phyloP scores from a whole-genome alignment of 1,284 basidiomycete species.

The Clitocybe nebularis region DNA sequence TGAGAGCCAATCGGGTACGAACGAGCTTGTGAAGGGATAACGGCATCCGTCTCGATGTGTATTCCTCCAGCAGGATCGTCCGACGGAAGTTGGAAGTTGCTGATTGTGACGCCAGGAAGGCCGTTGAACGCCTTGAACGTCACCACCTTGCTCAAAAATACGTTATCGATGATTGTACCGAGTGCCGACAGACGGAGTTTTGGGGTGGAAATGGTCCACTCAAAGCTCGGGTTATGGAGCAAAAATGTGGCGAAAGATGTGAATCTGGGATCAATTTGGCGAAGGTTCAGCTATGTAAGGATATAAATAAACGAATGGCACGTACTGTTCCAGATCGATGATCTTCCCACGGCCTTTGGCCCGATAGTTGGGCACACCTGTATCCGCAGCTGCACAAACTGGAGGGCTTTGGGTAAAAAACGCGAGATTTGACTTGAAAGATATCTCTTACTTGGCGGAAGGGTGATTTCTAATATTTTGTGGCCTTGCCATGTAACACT shows the following conservation, averaged over 20 bases:
- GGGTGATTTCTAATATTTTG: slow-evolving; percentile 62
- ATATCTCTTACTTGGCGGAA: slow-evolving; percentile 46
- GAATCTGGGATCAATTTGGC: too few species aligned
- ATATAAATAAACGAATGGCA: too few species aligned
- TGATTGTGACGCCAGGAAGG: slow-evolving; percentile 65
- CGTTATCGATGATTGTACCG: slow-evolving; percentile 66
- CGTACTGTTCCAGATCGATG: slow-evolving; percentile 45
- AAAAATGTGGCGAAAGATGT: slow-evolving; percentile 66
- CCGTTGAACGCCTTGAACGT: slow-evolving; percentile 71
- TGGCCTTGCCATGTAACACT: slow-evolving; percentile 65
- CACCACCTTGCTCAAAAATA: slow-evolving; percentile 61
- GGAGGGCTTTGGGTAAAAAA: slow-evolving; percentile 2
- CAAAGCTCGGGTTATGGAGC: slow-evolving; percentile 63
- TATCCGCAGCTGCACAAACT: slow-evolving; percentile 71
- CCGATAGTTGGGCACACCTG: slow-evolving; percentile 62
- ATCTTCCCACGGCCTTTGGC: slow-evolving; percentile 52
- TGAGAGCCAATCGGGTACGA: slow-evolving; percentile 23
- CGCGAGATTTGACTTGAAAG: not conserved
- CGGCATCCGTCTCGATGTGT: slow-evolving; percentile 62
- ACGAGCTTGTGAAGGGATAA: slow-evolving; percentile 68
- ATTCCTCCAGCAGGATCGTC: slow-evolving; percentile 69
- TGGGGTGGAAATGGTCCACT: slow-evolving; percentile 68
- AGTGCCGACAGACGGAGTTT: slow-evolving; percentile 63
- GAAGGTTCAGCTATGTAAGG: too few species aligned
- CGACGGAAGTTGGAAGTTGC: slow-evolving; percentile 63